Percentiles rank a stretch among this genome's conserved stretches.
Evolutionary conservation across 805 yeast genomes (phyloP).

Genomic region (Candida koratica): DNA sequence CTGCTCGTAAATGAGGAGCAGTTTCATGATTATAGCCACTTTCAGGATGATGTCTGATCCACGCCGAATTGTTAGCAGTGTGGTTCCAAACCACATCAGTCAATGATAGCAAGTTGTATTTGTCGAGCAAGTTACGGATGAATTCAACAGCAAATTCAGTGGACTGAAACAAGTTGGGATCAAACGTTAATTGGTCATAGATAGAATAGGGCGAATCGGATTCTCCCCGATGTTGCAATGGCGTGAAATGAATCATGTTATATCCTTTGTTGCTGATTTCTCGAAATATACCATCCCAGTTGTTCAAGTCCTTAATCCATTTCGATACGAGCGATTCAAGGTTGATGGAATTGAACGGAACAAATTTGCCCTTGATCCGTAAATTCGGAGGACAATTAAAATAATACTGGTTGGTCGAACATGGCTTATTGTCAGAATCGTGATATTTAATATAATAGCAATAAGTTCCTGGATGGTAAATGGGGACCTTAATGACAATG

Average conservation of each 20-base stretch:
- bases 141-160: slow-evolving; percentile 51
- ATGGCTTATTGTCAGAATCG: slow-evolving; percentile 19
- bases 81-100: slow-evolving; percentile 95
- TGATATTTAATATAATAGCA: slow-evolving; percentile 66
- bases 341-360: slow-evolving; percentile 75
- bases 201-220: slow-evolving; percentile 93
- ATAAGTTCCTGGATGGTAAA: slow-evolving; percentile 75
- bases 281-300: slow-evolving; percentile 67
- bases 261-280: slow-evolving; percentile 72
- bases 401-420: slow-evolving; percentile 56
- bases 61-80: slow-evolving; percentile 83
- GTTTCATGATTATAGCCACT: slow-evolving; percentile 82
- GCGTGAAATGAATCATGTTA: slow-evolving; percentile 95
- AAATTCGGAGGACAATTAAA: slow-evolving; percentile 81
- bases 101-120: slow-evolving; percentile 65
- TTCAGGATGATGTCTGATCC: slow-evolving; percentile 87
- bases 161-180: slow-evolving; percentile 55
- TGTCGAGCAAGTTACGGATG: slow-evolving; percentile 45
- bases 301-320: slow-evolving; percentile 71
- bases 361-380: slow-evolving; percentile 46
- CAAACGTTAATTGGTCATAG: slow-evolving; percentile 78
- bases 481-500: slow-evolving; percentile 53
- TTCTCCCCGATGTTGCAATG: slow-evolving; percentile 83
- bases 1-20: slow-evolving; percentile 84
- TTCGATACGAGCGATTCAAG: slow-evolving; percentile 85